Evolutionary conservation across 208 protist genomes (phyloP).

Genomic region (Balamuthia mandrillaris): DNA sequence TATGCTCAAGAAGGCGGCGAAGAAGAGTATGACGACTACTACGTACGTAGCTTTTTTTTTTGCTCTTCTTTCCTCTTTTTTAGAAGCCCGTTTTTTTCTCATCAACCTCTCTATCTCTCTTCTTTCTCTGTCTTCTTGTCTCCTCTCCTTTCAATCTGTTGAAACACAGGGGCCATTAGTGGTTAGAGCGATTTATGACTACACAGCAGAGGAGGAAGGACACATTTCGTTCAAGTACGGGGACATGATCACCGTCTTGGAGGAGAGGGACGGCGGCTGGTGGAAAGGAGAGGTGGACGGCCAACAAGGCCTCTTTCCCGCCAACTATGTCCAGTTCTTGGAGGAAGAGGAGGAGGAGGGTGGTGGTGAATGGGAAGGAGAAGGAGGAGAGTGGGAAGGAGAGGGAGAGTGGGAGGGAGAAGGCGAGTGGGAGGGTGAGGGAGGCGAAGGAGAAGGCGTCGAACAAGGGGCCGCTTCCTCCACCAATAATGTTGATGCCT

Average conservation of each 20-base stretch:
- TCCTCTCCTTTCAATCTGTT: background rate
- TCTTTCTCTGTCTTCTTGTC: background rate
- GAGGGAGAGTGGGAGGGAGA: background rate
- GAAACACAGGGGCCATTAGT: background rate
- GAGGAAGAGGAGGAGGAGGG: conserved; percentile 23
- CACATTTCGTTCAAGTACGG: conserved; percentile 31
- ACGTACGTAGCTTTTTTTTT: background rate
- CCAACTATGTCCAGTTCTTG: conserved; percentile 22
- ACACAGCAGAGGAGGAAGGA: conserved; percentile 6
- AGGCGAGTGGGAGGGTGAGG: too few species aligned
- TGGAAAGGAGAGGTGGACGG: conserved; percentile 12
- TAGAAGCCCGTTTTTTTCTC: background rate
- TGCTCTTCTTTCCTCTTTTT: background rate
- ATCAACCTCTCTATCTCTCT: background rate
- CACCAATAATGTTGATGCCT: too few species aligned
- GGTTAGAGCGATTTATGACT: conserved; percentile 29
- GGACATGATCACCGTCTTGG: background rate
- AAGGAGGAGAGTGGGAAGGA: background rate
- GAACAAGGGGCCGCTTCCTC: too few species aligned
- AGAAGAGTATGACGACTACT: background rate
- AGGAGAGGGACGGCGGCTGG: background rate
- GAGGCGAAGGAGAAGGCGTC: too few species aligned
- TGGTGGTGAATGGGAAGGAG: background rate
- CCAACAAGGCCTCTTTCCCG: conserved; percentile 17
- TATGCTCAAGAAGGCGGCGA: background rate